Percentiles rank a stretch among this genome's conserved stretches.
Evolutionary conservation across 305 asterid species (phyloP).

Genomic region (Rubia balearica): DNA sequence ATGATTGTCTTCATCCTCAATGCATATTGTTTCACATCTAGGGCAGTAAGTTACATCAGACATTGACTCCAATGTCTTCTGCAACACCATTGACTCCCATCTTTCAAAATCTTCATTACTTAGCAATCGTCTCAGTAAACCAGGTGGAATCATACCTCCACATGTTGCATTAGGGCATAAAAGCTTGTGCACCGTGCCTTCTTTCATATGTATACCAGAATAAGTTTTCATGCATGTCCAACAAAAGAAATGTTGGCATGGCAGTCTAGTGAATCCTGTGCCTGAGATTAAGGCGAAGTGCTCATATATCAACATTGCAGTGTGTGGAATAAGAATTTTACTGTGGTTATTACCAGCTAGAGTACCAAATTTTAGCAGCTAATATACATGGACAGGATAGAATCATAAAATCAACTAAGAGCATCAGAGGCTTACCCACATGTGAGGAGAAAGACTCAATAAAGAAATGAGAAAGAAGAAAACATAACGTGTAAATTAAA

Average conservation of each 20-base stretch:
- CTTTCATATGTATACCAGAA: constrained; percentile 59
- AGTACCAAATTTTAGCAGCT: background rate
- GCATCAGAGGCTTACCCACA: too few species aligned
- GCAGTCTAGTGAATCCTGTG: constrained; percentile 64
- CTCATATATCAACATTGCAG: too few species aligned
- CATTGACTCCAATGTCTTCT: constrained; percentile 83
- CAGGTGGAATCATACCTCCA: constrained; percentile 86
- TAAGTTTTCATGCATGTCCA: constrained; percentile 71
- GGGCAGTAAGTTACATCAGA: constrained; percentile 86
- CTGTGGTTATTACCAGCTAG: constrained; percentile 9
- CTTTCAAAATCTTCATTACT: constrained; percentile 63
- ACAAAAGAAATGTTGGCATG: constrained; percentile 81
- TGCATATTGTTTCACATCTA: constrained; percentile 87
- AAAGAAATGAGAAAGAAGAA: background rate
- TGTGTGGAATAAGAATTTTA: too few species aligned
- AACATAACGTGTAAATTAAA: too few species aligned
- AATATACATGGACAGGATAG: background rate
- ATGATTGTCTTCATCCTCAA: constrained; percentile 73
- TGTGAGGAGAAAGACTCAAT: too few species aligned
- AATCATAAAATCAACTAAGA: background rate
- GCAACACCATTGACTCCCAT: constrained; percentile 75
- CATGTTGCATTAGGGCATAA: constrained; percentile 78
- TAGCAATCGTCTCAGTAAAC: constrained; percentile 60
- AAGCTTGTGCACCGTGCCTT: constrained; percentile 71
- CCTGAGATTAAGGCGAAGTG: constrained; percentile 12